These are phyloP conservation scores for Ganoderma lucidum DNA, from an alignment of 1,284 basidiomycete species.

Conservation along the genomic window DNA sequence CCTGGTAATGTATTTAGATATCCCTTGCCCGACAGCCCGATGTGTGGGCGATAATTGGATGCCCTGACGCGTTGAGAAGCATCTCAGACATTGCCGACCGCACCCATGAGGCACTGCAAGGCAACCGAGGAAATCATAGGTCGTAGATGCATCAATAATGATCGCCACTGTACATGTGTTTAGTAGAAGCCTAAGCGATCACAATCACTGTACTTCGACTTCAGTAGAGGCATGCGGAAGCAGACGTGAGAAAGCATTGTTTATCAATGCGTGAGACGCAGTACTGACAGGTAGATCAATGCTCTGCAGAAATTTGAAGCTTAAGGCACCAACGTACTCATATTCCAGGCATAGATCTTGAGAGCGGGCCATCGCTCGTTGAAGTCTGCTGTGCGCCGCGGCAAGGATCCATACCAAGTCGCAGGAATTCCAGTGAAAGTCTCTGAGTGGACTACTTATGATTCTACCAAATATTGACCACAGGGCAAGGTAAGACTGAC, in stretches of 20 bases:
- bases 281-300: neutral
- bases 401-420: no score
- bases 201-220: neutral
- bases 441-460: no score
- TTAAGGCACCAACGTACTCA: neutral
- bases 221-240: neutral
- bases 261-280: neutral
- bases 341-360: neutral
- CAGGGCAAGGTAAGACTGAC: no score
- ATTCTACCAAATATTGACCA: no score
- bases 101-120: constrained; percentile 8
- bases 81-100: constrained; percentile 5
- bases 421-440: no score
- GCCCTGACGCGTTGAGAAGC: neutral
- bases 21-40: neutral
- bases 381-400: no score
- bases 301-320: no score
- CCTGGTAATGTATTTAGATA: neutral
- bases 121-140: constrained; percentile 13
- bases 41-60: constrained; percentile 3
- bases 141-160: constrained; percentile 4
- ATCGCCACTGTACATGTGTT: neutral
- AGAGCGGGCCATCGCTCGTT: neutral
- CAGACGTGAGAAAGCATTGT: neutral
- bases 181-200: neutral